Base-by-base conservation (phyloP, 257 asterid species). In the Capsicum pubescens region DNA sequence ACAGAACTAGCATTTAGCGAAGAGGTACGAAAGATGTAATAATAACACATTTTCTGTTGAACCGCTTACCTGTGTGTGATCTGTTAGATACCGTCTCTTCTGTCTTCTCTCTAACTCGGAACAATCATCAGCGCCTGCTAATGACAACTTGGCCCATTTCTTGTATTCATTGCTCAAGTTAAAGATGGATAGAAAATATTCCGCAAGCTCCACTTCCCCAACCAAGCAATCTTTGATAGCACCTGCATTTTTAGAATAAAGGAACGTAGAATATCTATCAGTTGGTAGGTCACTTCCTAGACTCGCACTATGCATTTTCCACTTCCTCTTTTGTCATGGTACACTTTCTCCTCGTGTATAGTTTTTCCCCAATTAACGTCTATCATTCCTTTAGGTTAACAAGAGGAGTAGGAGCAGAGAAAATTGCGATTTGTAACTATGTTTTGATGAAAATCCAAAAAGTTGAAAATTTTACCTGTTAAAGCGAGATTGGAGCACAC, bases 51-150 rank as follows among this genome's bases (percentile, higher is more conserved):
- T 44, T 72, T 56, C 5, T 11, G 58, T 50, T 2, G 79, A 17
- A 36, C 50, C 13, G 21, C 17, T 67, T 90, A 95, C 99, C 98
- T 94, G 99, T 42, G 98, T 92, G 89, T 96, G 99, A 93, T 94
- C 98, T 48, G 91, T 88, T 56, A 90, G 87, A 83, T 85, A 85
- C 77, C 84, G 95, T 83, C 87, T 87, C 86, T 84, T 91, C 71
- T 79, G 90, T 81, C 86, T 88, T 83, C 76, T 88, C 79, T 84
- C 90, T 81, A 61, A 82, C 64, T 84, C 66, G 16, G 87, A 69
- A 82, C 42, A 79, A 60, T 70, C 83, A 86, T 79, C 64, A 80
- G 17, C 44, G 11, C 58, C 80, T 17, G 60, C 46, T 46, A 56
- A 36, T 82, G 87, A 86, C 70, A 93, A 83, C 88, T 92, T 94